Conservation (phyloP, 768 basidiomycete genomes). For the Jaapia argillacea region DNA sequence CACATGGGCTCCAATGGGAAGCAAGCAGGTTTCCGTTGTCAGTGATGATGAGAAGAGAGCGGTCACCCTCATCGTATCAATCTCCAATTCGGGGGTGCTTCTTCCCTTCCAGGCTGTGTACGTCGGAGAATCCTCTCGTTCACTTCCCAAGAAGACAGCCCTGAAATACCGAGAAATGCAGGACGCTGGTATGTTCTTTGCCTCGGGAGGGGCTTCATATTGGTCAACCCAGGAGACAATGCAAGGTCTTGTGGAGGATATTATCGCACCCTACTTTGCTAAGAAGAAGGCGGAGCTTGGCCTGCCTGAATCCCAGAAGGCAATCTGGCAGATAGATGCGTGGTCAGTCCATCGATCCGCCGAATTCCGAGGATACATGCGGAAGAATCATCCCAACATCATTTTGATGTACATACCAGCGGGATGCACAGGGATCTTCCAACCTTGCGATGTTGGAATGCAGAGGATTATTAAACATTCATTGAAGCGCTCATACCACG, state of each 20-base stretch:
- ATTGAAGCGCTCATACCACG: too few relatives aligned
- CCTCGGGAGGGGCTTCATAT: slow-evolving; percentile 16
- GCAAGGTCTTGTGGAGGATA: slow-evolving; percentile 18
- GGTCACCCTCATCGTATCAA: slow-evolving; percentile 25
- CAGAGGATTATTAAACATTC: too few relatives aligned
- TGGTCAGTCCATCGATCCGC: slow-evolving; percentile 27
- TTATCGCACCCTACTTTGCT: slow-evolving; percentile 22
- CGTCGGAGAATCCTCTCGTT: slow-evolving; percentile 16
- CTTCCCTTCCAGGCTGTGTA: slow-evolving; percentile 31
- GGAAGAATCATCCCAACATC: too few relatives aligned
- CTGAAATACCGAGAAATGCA: slow-evolving; percentile 13
- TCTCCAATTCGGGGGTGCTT: slow-evolving; percentile 19
- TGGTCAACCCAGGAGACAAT: slow-evolving; percentile 19
- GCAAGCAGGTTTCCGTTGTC: slow-evolving; percentile 23
- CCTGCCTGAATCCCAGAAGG: slow-evolving; percentile 12
- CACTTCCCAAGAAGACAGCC: slow-evolving; percentile 12
- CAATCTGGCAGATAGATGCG: slow-evolving; percentile 22
- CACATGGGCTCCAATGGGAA: slow-evolving; percentile 20
- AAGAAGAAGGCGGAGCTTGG: slow-evolving; percentile 7
- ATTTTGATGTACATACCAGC: too few relatives aligned
- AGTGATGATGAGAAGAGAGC: slow-evolving; percentile 32
- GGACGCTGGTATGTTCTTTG: slow-evolving; percentile 14
- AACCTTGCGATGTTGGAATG: too few relatives aligned
- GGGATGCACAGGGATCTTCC: too few relatives aligned
- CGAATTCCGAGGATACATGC: too few relatives aligned